Base-by-base conservation (phyloP, 176 grass and related monocot species). In the Pontederia paniculata region DNA sequence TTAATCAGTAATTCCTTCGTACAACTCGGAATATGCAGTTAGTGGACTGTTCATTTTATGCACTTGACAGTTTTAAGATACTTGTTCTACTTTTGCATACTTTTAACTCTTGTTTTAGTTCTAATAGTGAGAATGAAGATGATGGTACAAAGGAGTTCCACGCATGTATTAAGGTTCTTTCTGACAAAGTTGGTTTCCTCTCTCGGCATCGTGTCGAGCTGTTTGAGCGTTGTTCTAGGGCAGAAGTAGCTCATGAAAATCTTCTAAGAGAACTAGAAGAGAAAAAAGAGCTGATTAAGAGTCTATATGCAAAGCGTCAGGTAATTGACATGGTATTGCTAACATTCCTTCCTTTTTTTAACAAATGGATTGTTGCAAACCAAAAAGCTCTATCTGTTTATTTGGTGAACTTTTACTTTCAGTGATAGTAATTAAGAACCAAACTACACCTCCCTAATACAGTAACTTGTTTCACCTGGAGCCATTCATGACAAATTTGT, bases 61-160 rank as follows among this genome's bases (percentile, higher is more conserved):
- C 28, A 37, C 28, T 37, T 37, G 5, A 37, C 7, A 37, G 28
- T 37, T n/a, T n/a, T n/a, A 28, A 15, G 41, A 23, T 17, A 8
- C 16, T n/a, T 20, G 12, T 42, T 42, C 57, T 5, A 16, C 13
- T 17, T 43, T 49, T 42, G 10, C 2, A 45, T 21, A 31, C 20
- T 22, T 0, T 25, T 71, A n/a, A 14, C 69, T 71, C 77, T 43
- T 10, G 28, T 77, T 63, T 12, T 69, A 98, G 83, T 68, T 76
- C 77, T 37, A 23, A 62, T 69, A 91, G 83, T 73, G 90, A 91
- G 86, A 86, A 88, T 80, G 93, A 98, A 72, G 75, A 75, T 73
- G 93, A 98, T 51, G 65, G 58, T 2, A 78, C 74, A 37, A 50
- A 55, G 57, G 81, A 98, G 69, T 98, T 98, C 60, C 93, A 91